Evolutionary conservation across 345 rosid genomes (phyloP).

Genomic region (Lepidium sativum): DNA sequence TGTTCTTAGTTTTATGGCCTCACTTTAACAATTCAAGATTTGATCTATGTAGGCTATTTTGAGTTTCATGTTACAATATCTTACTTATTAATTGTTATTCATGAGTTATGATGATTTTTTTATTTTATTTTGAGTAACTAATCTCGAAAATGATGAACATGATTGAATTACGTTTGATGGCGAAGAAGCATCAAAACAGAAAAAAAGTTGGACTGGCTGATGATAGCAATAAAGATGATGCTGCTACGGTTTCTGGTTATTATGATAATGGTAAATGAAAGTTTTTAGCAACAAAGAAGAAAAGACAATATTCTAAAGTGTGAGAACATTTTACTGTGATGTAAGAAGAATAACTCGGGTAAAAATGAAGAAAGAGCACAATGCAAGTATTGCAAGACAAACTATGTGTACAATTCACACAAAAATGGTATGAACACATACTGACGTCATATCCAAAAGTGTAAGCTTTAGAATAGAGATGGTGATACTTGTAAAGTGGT

Average conservation of each 20-base stretch:
- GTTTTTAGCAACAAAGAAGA: background rate
- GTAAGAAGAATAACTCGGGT: background rate
- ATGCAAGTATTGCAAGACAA: background rate
- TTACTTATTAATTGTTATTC: no score
- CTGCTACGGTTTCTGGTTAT: background rate
- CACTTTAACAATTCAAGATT: no score
- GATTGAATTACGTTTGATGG: background rate
- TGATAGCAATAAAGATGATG: background rate
- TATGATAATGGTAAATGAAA: no score
- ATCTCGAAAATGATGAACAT: no score
- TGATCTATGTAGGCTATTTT: no score
- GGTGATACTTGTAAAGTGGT: no score
- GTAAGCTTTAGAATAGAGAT: background rate
- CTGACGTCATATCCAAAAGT: background rate
- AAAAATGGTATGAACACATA: background rate
- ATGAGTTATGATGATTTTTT: no score
- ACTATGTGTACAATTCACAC: background rate
- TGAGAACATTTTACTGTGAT: background rate
- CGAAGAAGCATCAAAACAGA: background rate
- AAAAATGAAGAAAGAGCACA: background rate
- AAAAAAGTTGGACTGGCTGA: no score
- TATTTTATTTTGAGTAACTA: no score
- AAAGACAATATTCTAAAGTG: background rate
- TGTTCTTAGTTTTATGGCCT: no score
- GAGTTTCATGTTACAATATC: no score